Base-by-base conservation (phyloP, 164 flowering plant genomes). In the Macadamia tetraphylla region DNA sequence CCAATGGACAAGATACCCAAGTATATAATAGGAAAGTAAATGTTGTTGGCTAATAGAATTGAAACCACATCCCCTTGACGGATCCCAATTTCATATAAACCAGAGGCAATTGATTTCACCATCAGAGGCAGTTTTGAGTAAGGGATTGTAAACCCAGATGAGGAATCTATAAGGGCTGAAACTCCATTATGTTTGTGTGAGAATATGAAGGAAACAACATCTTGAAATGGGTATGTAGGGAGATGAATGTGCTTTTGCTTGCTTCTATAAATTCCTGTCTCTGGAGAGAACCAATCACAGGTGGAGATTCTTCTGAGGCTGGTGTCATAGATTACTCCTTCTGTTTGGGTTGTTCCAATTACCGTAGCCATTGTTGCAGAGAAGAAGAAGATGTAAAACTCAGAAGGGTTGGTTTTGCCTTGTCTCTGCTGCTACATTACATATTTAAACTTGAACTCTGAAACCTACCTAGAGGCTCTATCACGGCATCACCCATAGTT, bases 191-290 rank as follows among this genome's bases (percentile, higher is more conserved):
- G 88, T 57, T 74, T 56, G 43, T 79, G 71, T 1, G 93, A 87
- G 75, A 92, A 89, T 11, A 88, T 60, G 81, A 80, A 81, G 49
- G 96, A 82, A 15, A 82, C 90, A 32, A 82, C 77, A 58, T 88
- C 94, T 15, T 83, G 80, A 77, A 69, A 67, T 62, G 89, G 90
- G 71, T 84, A 68, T 2, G 67, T 3, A 2, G 92, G 92, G 52
- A 90, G 82, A 1, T 72, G 58, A 0, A 84, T 17, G 7, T 84
- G 29, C 1, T 78, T 70, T 78, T 80, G 74, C 53, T 70, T 81
- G 80, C 90, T 85, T 56, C 18, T 15, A 65, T 86, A 86, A 46
- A 88, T 82, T 17, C 94, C 96, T 3, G 89, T 84, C 71, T 83
- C 76, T n/a, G 82, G 66, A 17, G 80, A 82, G 35, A 73, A 89